phyloP scores from a whole-genome alignment of 495 filamentous ascomycete genomes.

The Talaromyces stipitatus region DNA sequence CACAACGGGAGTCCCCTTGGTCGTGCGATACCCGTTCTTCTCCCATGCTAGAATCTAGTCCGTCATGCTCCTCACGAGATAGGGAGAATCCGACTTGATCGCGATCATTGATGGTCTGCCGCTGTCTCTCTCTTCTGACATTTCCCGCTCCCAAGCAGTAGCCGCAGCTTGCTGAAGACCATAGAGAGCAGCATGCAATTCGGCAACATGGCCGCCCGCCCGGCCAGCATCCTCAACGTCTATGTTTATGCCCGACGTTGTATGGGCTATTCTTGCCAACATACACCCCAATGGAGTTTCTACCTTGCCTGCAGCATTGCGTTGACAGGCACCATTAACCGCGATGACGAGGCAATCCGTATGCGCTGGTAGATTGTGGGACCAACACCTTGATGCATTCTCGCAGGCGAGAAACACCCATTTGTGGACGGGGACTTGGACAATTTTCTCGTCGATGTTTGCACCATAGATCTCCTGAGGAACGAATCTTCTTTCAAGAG shows the following conservation, averaged over 20 bases:
- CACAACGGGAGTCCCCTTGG: background rate
- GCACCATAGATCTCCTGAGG: background rate
- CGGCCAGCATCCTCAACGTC: too few relatives aligned
- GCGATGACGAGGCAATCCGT: background rate
- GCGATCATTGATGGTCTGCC: too few relatives aligned
- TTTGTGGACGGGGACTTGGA: background rate
- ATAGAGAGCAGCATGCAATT: too few relatives aligned
- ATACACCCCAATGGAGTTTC: background rate
- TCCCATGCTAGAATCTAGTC: conserved; percentile 32
- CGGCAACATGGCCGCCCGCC: too few relatives aligned
- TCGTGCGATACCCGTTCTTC: conserved; percentile 24
- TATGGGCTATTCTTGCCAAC: background rate
- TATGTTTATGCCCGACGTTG: background rate
- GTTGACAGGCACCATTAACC: background rate
- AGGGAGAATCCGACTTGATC: conserved; percentile 41
- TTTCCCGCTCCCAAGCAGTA: too few relatives aligned
- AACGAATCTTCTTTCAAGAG: background rate
- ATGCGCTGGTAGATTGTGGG: background rate
- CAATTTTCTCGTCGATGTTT: background rate
- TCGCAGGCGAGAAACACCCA: background rate
- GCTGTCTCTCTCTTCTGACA: too few relatives aligned
- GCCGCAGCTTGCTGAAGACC: background rate
- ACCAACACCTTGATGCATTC: too few relatives aligned
- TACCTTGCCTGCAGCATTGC: background rate
- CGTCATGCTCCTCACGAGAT: conserved; percentile 31